A percentile compares a stretch with the other conserved stretches of the same genome.
These are phyloP conservation scores for Beauveria brongniartii DNA, from an alignment of 2,329 filamentous ascomycete species.

Conservation along the genomic window DNA sequence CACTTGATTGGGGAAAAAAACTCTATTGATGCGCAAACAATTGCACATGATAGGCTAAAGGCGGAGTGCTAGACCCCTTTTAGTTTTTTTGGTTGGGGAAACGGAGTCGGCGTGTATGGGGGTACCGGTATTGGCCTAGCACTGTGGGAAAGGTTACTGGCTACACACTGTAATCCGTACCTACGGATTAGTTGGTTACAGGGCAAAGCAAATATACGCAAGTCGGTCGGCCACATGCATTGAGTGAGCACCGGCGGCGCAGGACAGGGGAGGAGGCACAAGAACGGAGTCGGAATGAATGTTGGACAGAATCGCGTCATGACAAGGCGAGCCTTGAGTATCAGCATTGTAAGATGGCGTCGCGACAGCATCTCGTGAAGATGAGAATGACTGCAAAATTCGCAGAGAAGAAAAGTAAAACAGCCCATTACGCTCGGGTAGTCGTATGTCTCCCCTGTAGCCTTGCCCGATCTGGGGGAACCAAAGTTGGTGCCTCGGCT, in stretches of 20 bases:
- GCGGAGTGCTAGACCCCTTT: not conserved
- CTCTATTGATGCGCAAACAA: not conserved
- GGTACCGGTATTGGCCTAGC: not conserved
- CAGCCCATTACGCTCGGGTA: constrained; percentile 1
- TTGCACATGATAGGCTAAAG: not conserved
- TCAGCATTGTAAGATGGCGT: not conserved
- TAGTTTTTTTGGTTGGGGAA: not conserved
- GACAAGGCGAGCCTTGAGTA: not conserved
- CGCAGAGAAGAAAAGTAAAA: not conserved
- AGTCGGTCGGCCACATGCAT: not conserved
- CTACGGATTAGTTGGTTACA: too few relatives aligned
- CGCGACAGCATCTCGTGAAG: not conserved
- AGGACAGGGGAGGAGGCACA: too few relatives aligned
- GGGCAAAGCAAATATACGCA: too few relatives aligned
- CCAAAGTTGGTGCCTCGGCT: constrained; percentile 1
- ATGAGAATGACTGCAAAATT: not conserved
- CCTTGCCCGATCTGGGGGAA: not conserved
- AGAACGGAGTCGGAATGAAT: not conserved
- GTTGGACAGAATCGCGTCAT: not conserved
- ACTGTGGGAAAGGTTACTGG: too few relatives aligned
- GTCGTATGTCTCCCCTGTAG: constrained; percentile 4
- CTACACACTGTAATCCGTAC: too few relatives aligned
- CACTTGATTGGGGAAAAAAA: not conserved
- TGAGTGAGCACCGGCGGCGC: not conserved
- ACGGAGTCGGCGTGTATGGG: constrained; percentile 7